Evolutionary conservation across 768 basidiomycete genomes (phyloP), one percentile per base, ranked within the genome.

Genomic region (Amanita pseudoporphyria): DNA sequence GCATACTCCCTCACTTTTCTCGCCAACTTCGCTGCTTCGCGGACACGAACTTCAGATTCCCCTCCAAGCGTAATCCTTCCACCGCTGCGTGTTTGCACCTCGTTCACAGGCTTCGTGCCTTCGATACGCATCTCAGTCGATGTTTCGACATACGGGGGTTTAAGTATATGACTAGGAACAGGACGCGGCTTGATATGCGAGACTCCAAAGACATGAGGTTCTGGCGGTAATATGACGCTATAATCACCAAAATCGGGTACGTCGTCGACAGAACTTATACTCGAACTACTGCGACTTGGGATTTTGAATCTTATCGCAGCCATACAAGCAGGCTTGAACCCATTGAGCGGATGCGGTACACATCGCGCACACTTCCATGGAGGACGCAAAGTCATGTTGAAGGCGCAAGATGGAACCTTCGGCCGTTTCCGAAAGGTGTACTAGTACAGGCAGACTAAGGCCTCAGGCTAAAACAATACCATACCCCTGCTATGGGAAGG

Each of bases 161-260:
- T 67, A 1, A 45, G 13, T 26, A 88, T 87, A 47, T 66, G 58
- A 0, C 60, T 32, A 9, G 88, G 87, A 9, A 90, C 82, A 5
- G 52, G 44, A 38, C 79, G 76, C 12, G 72, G 74, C 3, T 55
- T 58, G 32, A 87, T 81, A 53, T 86, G 82, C 14, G 73, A 67
- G 9, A 80, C 77, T 9, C 84, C 83, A 61, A 75, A 78, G 14
- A 81, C 66, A 51, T 73, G 79, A 0, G 83, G 83, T 55, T 86
- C 83, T 18, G 71, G 60, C 1, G 83, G 84, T 10, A 86, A 67
- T 45, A 87, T 79, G 28, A 86, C 63, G 42, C 66, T 68, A 67
- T 84, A 86, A 18, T 58, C 56, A 13, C 81, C 81, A 51, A 76
- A 78, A 53, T 70, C 63, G 13, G 45, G 45, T 24, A 38, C 7